phyloP scores from a whole-genome alignment of 2,329 filamentous ascomycete genomes.

The Esteya vermicola region DNA sequence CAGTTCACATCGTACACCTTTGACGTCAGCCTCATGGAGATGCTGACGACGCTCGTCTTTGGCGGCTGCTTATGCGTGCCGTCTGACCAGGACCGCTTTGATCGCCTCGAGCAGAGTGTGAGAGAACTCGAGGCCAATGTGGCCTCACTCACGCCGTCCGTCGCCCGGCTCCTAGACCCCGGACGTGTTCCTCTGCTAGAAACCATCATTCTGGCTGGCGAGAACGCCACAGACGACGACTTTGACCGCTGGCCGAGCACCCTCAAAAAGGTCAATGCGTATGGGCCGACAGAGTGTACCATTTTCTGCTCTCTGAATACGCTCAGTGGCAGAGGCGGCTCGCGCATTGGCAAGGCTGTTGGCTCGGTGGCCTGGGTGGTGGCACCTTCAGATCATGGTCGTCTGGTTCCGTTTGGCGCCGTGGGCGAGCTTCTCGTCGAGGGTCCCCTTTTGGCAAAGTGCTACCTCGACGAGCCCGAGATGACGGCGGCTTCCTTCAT shows the following conservation, averaged over 20 bases:
- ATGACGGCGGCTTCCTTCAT: too few relatives aligned
- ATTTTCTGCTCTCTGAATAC: slow-evolving; percentile 35
- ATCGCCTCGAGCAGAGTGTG: slow-evolving; percentile 35
- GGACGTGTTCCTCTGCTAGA: slow-evolving; percentile 21
- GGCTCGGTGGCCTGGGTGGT: slow-evolving; percentile 37
- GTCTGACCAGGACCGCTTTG: slow-evolving; percentile 30
- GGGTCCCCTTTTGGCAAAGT: too few relatives aligned
- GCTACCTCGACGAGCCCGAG: too few relatives aligned
- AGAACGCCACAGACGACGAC: slow-evolving; percentile 33
- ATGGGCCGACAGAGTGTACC: slow-evolving; percentile 30
- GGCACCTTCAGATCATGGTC: slow-evolving; percentile 33
- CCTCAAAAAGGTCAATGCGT: slow-evolving; percentile 32
- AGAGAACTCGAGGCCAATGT: slow-evolving; percentile 34
- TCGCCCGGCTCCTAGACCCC: slow-evolving; percentile 32
- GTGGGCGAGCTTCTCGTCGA: slow-evolving; percentile 47
- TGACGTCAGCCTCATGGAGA: slow-evolving; percentile 38
- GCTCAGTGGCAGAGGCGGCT: slow-evolving; percentile 20
- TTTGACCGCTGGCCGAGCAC: slow-evolving; percentile 30
- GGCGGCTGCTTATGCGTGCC: slow-evolving; percentile 49
- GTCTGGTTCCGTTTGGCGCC: slow-evolving; percentile 36
- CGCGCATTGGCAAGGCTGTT: slow-evolving; percentile 31
- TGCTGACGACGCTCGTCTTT: slow-evolving; percentile 36
- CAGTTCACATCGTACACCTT: slow-evolving; percentile 43
- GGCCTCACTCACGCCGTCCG: slow-evolving; percentile 42
- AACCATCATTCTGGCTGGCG: slow-evolving; percentile 14